Evolutionary conservation across 2,329 filamentous ascomycete species (phyloP), one percentile per base, ranked within the genome.

Genomic region (Cercospora sp.): DNA sequence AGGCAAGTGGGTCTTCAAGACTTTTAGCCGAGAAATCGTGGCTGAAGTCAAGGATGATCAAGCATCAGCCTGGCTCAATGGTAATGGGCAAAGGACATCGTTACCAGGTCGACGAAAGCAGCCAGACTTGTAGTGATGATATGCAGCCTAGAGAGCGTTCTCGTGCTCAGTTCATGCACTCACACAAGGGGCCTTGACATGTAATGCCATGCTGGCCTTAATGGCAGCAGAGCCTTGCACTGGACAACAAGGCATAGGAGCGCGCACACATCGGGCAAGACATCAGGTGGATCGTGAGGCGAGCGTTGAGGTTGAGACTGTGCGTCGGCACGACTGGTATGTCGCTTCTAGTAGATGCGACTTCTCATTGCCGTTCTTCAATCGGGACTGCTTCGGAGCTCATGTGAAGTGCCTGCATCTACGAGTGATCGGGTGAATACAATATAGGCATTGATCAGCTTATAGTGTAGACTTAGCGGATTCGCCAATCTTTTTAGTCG

Each of bases 11-110:
- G n/a, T 33, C 55, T 18, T 33, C 55, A 20, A 20, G 31, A 31
- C 28, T 23, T 59, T 59, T 59, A 59, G 55, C 55, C 55, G 55
- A 59, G 55, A 36, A 31, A 31, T 58, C 26, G 55, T 59, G 55
- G 55, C 55, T 59, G 55, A 59, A 33, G 55, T 59, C 55, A 59
- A 59, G 55, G 55, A 59, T 23, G 55, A 59, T 59, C 55, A 59
- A 59, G 55, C 55, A 59, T 36, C 55, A 36, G 16, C 16, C 55
- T 36, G 28, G 55, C 55, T 59, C 55, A 23, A 23, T 59, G 30
- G 30, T 10, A 8, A 3, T 12, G n/a, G 55, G 16, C 26, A 31
- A 58, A 33, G 31, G 10, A 36, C 55, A 36, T 59, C 28, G 28
- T 20, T 12, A 23, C 48, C 48, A 48, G 20, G 8, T 48, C 20